A percentile compares a stretch with the other conserved stretches of the same genome.
Evolutionary conservation across 208 protist species (phyloP).

Genomic region (Wallacemonas collosoma): DNA sequence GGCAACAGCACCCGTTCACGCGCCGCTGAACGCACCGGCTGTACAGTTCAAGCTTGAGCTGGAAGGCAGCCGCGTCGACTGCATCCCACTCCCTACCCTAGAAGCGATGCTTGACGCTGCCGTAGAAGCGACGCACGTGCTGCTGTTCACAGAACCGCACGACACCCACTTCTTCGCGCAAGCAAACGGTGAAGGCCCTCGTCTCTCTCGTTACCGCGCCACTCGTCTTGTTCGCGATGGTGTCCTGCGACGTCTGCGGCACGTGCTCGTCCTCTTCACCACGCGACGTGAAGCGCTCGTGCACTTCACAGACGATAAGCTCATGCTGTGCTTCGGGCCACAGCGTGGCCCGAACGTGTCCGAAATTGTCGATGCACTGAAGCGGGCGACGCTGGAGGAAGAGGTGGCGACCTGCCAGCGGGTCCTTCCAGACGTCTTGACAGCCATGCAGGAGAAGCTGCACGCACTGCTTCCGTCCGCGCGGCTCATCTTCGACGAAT

Average conservation of each 20-base stretch:
- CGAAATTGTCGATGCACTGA: slow-evolving; percentile 54
- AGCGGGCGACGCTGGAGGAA: slow-evolving; percentile 34
- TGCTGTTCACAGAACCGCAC: slow-evolving; percentile 20
- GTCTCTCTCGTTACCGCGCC: slow-evolving; percentile 49
- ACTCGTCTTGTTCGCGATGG: slow-evolving; percentile 50
- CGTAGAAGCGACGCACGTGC: slow-evolving; percentile 34
- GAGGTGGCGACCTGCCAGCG: slow-evolving; percentile 51
- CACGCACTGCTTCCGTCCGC: slow-evolving; percentile 48
- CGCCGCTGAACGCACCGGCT: slow-evolving; percentile 5
- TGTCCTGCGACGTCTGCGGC: slow-evolving; percentile 40
- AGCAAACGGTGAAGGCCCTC: not conserved
- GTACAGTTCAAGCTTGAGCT: slow-evolving; percentile 74
- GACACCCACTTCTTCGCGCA: not conserved
- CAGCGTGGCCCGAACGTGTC: slow-evolving; percentile 32
- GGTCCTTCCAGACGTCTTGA: slow-evolving; percentile 40
- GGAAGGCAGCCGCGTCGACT: slow-evolving; percentile 50
- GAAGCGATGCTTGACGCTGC: slow-evolving; percentile 44
- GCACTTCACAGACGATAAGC: slow-evolving; percentile 49
- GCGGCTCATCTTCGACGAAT: slow-evolving; percentile 45
- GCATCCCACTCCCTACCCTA: slow-evolving; percentile 45
- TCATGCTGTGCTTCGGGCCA: slow-evolving; percentile 75
- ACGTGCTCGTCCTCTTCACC: slow-evolving; percentile 71
- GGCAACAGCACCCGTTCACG: not conserved
- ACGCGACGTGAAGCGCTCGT: slow-evolving; percentile 47
- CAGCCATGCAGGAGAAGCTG: slow-evolving; percentile 49